Conservation (phyloP, 805 yeast species). For the Metschnikowia baotianmanensis region DNA sequence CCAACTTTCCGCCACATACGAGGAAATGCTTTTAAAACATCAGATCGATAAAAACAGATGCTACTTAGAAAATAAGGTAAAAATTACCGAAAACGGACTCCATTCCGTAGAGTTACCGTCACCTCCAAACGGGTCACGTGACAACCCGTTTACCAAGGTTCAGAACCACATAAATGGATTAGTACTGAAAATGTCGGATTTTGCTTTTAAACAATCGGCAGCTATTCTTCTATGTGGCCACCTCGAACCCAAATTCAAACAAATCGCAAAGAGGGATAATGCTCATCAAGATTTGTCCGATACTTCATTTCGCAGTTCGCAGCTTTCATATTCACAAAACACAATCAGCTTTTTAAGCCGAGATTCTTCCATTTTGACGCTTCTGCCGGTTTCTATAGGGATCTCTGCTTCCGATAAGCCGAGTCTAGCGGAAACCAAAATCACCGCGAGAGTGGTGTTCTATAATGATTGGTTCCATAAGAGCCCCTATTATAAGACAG, state of each 20-base stretch:
- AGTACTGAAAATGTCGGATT: constrained; percentile 25
- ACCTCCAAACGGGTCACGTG: constrained; percentile 30
- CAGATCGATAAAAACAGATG: constrained; percentile 28
- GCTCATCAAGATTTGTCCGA: neutral
- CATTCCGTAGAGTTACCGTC: constrained; percentile 23
- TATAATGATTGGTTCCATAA: constrained; percentile 36
- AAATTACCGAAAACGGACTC: constrained; percentile 24
- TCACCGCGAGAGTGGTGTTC: constrained; percentile 28
- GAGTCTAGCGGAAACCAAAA: constrained; percentile 13
- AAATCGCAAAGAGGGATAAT: neutral
- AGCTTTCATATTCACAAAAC: constrained; percentile 1
- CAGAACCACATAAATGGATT: constrained; percentile 30
- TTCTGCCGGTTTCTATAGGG: constrained; percentile 14
- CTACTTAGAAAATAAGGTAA: constrained; percentile 21
- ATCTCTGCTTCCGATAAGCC: constrained; percentile 3
- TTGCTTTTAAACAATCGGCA: constrained; percentile 24
- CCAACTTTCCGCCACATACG: constrained; percentile 33
- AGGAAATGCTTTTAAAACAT: constrained; percentile 31
- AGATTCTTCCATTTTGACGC: constrained; percentile 1
- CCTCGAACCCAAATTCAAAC: constrained; percentile 27
- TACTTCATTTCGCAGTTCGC: constrained; percentile 6
- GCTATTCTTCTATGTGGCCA: constrained; percentile 31
- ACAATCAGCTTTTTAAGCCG: neutral
- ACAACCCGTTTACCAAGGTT: constrained; percentile 31
- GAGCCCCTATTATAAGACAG: constrained; percentile 15